Conservation (phyloP, 257 asterid species). For the Nemophila menziesii region DNA sequence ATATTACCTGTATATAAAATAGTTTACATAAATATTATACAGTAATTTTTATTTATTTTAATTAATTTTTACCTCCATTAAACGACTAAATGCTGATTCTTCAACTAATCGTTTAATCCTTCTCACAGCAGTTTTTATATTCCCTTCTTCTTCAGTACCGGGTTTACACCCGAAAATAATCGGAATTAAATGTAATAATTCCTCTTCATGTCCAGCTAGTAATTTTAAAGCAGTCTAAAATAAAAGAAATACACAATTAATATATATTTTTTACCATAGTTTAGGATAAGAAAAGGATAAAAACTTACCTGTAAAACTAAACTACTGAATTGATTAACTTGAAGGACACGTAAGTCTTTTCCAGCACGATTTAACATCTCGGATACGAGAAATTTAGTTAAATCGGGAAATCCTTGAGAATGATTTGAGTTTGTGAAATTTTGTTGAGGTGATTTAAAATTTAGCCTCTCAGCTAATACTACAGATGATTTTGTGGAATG, state of each 20-base stretch:
- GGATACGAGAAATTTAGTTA: conserved; percentile 43
- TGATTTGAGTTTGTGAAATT: conserved; percentile 22
- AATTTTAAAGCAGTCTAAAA: conserved; percentile 74
- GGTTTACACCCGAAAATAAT: conserved; percentile 56
- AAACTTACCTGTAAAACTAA: conserved; percentile 79
- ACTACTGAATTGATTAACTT: conserved; percentile 63
- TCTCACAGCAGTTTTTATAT: conserved; percentile 20
- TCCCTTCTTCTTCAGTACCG: conserved; percentile 28
- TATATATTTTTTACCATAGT: neutral
- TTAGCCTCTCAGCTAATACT: conserved; percentile 70
- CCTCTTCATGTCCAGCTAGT: conserved; percentile 58
- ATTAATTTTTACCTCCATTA: conserved; percentile 96
- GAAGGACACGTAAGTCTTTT: conserved; percentile 43
- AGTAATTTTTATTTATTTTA: too few species aligned
- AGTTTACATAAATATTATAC: neutral
- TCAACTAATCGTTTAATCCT: conserved; percentile 42
- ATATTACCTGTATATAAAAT: conserved; percentile 74
- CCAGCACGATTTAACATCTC: conserved; percentile 52
- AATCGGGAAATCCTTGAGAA: conserved; percentile 47
- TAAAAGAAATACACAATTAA: conserved; percentile 10
- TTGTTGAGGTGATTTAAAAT: conserved; percentile 32
- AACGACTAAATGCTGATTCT: conserved; percentile 78
- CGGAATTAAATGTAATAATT: conserved; percentile 42
- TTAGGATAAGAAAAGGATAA: conserved; percentile 3
- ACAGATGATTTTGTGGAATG: conserved; percentile 55